Evolutionary conservation across 257 asterid species (phyloP).

Genomic region (Solanum phureja): DNA sequence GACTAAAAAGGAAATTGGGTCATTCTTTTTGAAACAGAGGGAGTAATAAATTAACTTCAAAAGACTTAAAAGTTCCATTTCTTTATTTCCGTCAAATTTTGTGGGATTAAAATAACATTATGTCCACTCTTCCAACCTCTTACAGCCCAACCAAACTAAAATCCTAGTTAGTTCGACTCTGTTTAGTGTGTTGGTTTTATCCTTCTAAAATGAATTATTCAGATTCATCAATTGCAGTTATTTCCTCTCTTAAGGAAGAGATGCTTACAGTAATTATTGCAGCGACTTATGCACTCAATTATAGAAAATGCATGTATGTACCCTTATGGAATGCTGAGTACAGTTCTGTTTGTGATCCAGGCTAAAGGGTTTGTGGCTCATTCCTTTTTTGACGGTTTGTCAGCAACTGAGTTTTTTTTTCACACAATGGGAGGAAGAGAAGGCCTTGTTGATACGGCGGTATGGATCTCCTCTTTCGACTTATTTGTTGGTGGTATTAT

Average conservation of each 20-base stretch:
- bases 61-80: neutral
- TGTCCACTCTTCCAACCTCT: neutral
- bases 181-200: neutral
- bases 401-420: conserved; percentile 90
- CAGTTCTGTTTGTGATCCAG: conserved; percentile 26
- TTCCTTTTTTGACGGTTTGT: conserved; percentile 85
- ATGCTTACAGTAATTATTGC: neutral
- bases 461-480: conserved; percentile 20
- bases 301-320: neutral
- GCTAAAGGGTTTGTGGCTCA: conserved; percentile 96
- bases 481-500: neutral
- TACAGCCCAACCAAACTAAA: neutral
- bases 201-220: neutral
- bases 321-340: neutral
- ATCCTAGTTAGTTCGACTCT: neutral
- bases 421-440: conserved; percentile 99
- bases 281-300: neutral
- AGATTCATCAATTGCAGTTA: neutral
- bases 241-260: neutral
- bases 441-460: conserved; percentile 99
- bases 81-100: neutral
- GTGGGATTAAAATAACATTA: neutral
- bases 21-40: too few species aligned
- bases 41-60: neutral
- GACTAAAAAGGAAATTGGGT: too few species aligned